Percentiles rank a stretch among this genome's conserved stretches.
phyloP scores from a whole-genome alignment of 2,329 filamentous ascomycete genomes.

The Fusarium sp. region DNA sequence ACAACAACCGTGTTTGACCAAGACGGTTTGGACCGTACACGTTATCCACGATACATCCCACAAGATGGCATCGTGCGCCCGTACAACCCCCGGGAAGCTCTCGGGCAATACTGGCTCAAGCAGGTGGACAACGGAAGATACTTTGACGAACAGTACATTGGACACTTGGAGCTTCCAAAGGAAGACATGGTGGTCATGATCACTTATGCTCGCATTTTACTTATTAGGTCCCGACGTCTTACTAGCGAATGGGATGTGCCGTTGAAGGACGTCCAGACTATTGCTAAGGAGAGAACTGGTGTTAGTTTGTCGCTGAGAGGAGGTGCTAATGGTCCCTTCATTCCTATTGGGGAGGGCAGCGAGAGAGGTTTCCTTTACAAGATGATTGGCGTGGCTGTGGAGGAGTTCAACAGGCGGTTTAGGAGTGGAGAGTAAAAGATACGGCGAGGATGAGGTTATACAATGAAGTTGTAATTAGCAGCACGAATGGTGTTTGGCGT shows the following conservation, averaged over 20 bases:
- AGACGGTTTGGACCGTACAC: slow-evolving; percentile 91
- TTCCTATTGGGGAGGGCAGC: slow-evolving; percentile 92
- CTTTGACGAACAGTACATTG: slow-evolving; percentile 98
- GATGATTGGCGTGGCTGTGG: slow-evolving; percentile 74
- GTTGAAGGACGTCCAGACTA: slow-evolving; percentile 95
- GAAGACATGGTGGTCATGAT: slow-evolving; percentile 93
- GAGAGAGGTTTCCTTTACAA: slow-evolving; percentile 72
- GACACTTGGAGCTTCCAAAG: slow-evolving; percentile 89
- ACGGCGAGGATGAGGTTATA: neutral
- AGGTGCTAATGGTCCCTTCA: slow-evolving; percentile 92
- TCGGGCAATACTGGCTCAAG: slow-evolving; percentile 99
- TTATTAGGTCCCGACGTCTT: slow-evolving; percentile 87
- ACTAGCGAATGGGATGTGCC: slow-evolving; percentile 96
- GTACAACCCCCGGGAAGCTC: slow-evolving; percentile 92
- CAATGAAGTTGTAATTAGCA: neutral
- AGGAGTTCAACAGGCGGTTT: slow-evolving; percentile 75
- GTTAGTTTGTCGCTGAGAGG: slow-evolving; percentile 90
- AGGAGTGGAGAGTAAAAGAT: slow-evolving; percentile 53
- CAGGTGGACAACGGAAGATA: slow-evolving; percentile 97
- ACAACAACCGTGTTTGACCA: slow-evolving; percentile 98
- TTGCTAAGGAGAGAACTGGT: slow-evolving; percentile 95
- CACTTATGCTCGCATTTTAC: slow-evolving; percentile 87
- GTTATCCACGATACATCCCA: slow-evolving; percentile 92
- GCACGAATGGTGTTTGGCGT: slow-evolving; percentile 23
- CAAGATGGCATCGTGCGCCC: slow-evolving; percentile 93